Base-by-base conservation (phyloP, 2,329 filamentous ascomycete genomes). In the Alternaria triticimaculans region DNA sequence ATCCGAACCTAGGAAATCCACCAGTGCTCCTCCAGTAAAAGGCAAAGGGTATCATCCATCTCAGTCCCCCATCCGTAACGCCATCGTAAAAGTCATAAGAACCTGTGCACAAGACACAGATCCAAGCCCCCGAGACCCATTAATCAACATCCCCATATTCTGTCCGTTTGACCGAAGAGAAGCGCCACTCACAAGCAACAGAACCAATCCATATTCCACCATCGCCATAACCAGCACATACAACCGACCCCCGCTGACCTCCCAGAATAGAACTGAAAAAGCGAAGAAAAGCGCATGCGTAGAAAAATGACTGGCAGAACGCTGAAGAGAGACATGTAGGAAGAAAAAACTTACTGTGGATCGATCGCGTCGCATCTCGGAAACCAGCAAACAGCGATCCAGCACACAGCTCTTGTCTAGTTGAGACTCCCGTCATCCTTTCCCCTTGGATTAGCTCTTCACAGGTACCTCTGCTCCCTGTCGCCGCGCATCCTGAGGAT, bases 91-190 rank as follows among this genome's bases (percentile, higher is more conserved):
- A 41, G 15, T 18, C n/a, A n/a, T 41, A 18, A 41, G 4, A n/a
- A n/a, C n/a, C n/a, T n/a, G n/a, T n/a, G 37, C 37, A 41, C 37
- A 5, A 18, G 1, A 18, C n/a, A 4, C 15, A 41, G 15, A 41
- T 6, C 37, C n/a, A n/a, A n/a, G n/a, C n/a, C n/a, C n/a, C n/a
- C n/a, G n/a, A n/a, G 4, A 18, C 37, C 37, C 33, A n/a, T n/a
- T 21, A 6, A 23, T 46, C 20, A 46, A 15, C 48, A 48, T 18
- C 1, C 66, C 63, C 67, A 68, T 65, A 6, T 41, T 0, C 1
- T 1, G 15, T 41, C 37, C 37, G 37, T 18, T 18, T 18, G 37
- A 41, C n/a, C 37, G 37, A 41, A 41, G 37, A 41, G 37, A 41
- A 41, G 15, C 37, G 37, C 37, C 18, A 41, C 9, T 10, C 37